Evolutionary conservation across 129 eudicot species (phyloP), one percentile per base, ranked within the genome.

Genomic region (Smallanthus sonchifolius): DNA sequence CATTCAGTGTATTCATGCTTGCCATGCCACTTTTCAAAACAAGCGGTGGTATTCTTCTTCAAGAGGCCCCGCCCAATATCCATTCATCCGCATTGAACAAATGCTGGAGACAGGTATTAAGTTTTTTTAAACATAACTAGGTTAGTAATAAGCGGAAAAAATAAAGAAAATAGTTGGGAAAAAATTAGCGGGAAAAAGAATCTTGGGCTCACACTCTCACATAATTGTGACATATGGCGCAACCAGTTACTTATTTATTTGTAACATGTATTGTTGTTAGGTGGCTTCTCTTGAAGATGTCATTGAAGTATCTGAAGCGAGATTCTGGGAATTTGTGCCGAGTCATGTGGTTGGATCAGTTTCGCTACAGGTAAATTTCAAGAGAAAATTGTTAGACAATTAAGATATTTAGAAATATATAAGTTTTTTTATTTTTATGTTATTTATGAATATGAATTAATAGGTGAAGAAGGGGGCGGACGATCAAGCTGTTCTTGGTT

Each of bases 301-400:
- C 71, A 15, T 66, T 13, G 98, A 91, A 78, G 83, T 88, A 69
- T 79, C 87, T 70, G 88, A 94, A 81, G 93, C 96, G 20, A 96
- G 96, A 17, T 86, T 94, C 44, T 94, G 98, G 98, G 98, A 94
- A 63, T 74, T 83, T 85, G 97, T 94, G 80, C 97, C 98, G 3
- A 93, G 97, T 80, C 96, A 91, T 79, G 88, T 86, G 65, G 90
- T 94, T 60, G 98, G 97, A 7, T 94, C 97, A 44, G 79, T 94
- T 60, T 83, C 91, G 51, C 74, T 91, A 40, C 91, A 80, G 93
- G 98, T 94, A 79, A 8, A 6, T 4, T 7, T 65, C 32, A 72
- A 16, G 36, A 51, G 40, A 43, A 16, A 19, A 5, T 57, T 28
- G 67, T 49, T 80, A 30, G 35, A 69, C 16, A n/a, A 1, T 43